Evolutionary conservation across 2,329 filamentous ascomycete genomes (phyloP).

Genomic region (Stagonosporopsis vannaccii): DNA sequence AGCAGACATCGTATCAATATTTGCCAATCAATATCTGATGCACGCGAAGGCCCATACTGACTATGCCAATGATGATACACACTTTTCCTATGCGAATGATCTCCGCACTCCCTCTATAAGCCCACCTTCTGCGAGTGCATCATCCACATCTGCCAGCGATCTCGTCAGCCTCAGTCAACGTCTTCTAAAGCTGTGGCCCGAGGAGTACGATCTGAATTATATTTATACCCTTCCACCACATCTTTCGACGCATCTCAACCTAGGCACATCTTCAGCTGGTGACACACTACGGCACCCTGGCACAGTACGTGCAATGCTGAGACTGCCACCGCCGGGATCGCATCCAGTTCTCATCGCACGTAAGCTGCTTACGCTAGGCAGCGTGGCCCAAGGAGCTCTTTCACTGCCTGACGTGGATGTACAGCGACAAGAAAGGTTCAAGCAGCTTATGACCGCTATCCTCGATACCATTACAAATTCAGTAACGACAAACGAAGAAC

Average conservation of each 20-base stretch:
- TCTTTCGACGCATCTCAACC: constrained; percentile 29
- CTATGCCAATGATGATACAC: not conserved
- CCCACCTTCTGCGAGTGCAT: not conserved
- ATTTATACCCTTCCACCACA: constrained; percentile 45
- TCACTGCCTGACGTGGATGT: not conserved
- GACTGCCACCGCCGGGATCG: constrained; percentile 23
- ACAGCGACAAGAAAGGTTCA: not conserved
- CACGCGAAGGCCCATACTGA: not conserved
- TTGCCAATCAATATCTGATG: not conserved
- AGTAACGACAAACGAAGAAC: constrained; percentile 51
- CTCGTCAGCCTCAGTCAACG: constrained; percentile 33
- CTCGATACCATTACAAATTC: constrained; percentile 35
- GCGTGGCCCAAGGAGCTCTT: constrained; percentile 32
- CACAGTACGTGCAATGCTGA: constrained; percentile 46
- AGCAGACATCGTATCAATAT: not conserved
- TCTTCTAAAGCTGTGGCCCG: constrained; percentile 43
- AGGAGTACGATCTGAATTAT: constrained; percentile 42
- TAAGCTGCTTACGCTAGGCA: constrained; percentile 43
- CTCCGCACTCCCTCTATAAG: not conserved
- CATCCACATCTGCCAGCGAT: not conserved
- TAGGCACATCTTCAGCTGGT: not conserved
- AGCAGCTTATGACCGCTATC: constrained; percentile 11
- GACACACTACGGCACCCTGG: constrained; percentile 1
- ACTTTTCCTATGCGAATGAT: not conserved
- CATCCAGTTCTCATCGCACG: constrained; percentile 48